Evolutionary conservation across 805 yeast genomes (phyloP), one percentile per base, ranked within the genome.

Genomic region (Barnettozyma populi): DNA sequence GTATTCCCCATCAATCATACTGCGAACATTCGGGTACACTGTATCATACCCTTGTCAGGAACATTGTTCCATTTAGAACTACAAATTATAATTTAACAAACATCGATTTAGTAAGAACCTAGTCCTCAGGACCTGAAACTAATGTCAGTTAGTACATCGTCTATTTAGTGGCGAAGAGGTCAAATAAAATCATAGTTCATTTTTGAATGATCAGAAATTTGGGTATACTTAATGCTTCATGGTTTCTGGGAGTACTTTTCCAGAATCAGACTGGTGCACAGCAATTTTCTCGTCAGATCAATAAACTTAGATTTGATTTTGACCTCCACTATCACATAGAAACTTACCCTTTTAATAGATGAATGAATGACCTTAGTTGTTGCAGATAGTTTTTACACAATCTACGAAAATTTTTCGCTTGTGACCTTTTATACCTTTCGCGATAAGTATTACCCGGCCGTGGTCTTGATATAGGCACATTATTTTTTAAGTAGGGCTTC

Each of bases 191-290:
- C 41, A 20, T 7, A 11, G 27, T 9, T 19, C 27, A 37, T 37
- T 5, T 11, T 31, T 46, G 47, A 46, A 44, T 36, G 52, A 52
- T 60, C 64, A 59, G 64, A 60, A 60, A 60, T 60, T 60, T 60
- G 64, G 64, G 64, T 60, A 60, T 60, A 60, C 64, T 60, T 50
- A 47, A 60, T 60, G 64, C 64, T 53, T 60, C 64, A 58, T 47
- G 43, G 34, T 48, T 29, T 41, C 59, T 55, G 60, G 50, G 61
- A 54, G 60, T 56, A 56, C 59, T 31, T 50, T 29, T 38, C 57
- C 56, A 48, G 54, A 36, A 27, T 49, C 61, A 52, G 64, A 60
- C 64, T 60, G 64, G 64, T 60, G 64, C 64, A 60, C 64, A 60
- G 64, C 64, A 43, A 39, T 58, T 57, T 29, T 58, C 53, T 60